phyloP scores from a whole-genome alignment of 2,329 filamentous ascomycete genomes.

The Xylaria sp. region DNA sequence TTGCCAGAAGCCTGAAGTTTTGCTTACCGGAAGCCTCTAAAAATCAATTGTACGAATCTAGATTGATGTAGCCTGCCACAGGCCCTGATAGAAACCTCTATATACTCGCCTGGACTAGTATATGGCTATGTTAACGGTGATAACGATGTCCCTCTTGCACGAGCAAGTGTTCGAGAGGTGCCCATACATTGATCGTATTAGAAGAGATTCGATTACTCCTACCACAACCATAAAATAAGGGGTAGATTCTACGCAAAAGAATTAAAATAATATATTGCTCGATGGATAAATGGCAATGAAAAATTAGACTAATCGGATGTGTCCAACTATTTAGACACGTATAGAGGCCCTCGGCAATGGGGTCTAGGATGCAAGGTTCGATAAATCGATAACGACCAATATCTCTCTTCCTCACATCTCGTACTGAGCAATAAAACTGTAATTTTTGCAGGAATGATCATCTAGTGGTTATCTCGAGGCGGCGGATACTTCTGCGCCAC shows the following conservation, averaged over 20 bases:
- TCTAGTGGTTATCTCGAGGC: constrained; percentile 58
- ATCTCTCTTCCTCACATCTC: neutral
- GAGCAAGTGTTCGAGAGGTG: too few species aligned
- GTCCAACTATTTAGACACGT: neutral
- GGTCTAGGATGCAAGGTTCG: neutral
- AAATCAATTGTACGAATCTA: too few species aligned
- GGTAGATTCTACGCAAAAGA: neutral
- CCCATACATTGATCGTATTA: too few species aligned
- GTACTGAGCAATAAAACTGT: neutral
- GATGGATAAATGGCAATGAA: neutral
- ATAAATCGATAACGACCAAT: neutral
- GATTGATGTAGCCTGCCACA: too few species aligned
- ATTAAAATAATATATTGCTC: neutral
- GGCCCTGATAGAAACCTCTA: too few species aligned
- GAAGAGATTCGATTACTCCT: too few species aligned
- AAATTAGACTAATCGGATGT: neutral
- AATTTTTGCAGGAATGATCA: neutral
- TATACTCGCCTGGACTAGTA: too few species aligned
- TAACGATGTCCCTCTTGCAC: too few species aligned
- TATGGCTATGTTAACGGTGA: too few species aligned
- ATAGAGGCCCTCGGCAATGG: neutral
- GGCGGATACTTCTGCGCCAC: constrained; percentile 56
- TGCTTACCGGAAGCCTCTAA: too few species aligned
- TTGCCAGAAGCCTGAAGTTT: too few species aligned
- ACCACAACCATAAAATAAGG: too few species aligned